Evolutionary conservation across 768 basidiomycete genomes (phyloP).

Genomic region (Flagelloscypha sp.): DNA sequence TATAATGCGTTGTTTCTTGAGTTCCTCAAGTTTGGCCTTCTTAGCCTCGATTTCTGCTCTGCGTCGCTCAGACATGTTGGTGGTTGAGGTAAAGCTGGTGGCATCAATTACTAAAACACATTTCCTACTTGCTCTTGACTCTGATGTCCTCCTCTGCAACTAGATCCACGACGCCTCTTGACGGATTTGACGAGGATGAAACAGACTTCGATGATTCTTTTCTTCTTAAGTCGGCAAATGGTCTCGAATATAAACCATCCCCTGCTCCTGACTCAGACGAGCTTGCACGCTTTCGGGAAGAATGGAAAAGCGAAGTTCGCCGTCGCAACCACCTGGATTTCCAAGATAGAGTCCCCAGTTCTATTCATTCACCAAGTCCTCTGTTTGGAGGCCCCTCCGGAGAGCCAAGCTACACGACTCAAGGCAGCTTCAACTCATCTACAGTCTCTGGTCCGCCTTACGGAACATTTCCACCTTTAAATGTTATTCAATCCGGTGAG

Average conservation of each 20-base stretch:
- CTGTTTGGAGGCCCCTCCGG: constrained; percentile 8
- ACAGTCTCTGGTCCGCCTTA: constrained; percentile 1
- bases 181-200: no score
- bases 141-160: no score
- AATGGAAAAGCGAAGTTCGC: constrained; percentile 65
- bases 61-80: constrained; percentile 55
- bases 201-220: no score
- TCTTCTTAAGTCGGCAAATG: no score
- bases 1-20: constrained; percentile 70
- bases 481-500: constrained; percentile 1
- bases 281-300: constrained; percentile 59
- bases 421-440: constrained; percentile 2
- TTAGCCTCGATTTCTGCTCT: constrained; percentile 89
- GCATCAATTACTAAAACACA: no score
- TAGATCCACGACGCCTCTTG: no score
- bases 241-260: no score
- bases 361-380: constrained; percentile 2
- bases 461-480: constrained; percentile 10
- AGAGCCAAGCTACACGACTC: constrained; percentile 4
- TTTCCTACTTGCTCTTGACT: no score
- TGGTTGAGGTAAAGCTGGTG: no score
- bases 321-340: constrained; percentile 5
- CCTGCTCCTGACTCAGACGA: constrained; percentile 57
- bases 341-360: constrained; percentile 4
- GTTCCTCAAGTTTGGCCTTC: constrained; percentile 75